Percentiles rank a stretch among this genome's conserved stretches.
These are phyloP conservation scores for Nitzschia sp. DNA, from an alignment of 108 stramenopile species.

Conservation along the genomic window DNA sequence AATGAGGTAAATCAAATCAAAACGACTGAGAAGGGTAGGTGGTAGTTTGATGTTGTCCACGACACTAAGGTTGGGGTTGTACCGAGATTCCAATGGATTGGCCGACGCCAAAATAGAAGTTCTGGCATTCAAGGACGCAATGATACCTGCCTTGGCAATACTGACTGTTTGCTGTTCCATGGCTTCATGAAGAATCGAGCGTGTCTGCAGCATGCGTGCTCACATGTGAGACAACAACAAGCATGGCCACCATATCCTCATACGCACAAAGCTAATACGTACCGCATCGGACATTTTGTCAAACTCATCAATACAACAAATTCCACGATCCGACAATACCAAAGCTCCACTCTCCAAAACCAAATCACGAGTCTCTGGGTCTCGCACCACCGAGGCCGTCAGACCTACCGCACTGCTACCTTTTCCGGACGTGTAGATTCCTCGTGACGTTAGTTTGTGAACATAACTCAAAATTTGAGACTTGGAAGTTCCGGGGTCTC, in stretches of 20 bases:
- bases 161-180: constrained; percentile 99
- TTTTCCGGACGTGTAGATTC: constrained; percentile 98
- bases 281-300: constrained; percentile 97
- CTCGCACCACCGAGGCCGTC: constrained; percentile 97
- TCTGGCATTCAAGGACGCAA: constrained; percentile 95
- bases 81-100: constrained; percentile 96
- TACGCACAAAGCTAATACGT: neutral
- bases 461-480: constrained; percentile 96
- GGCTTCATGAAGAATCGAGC: constrained; percentile 98
- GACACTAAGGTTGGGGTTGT: constrained; percentile 96
- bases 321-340: constrained; percentile 95
- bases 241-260: neutral
- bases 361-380: constrained; percentile 96
- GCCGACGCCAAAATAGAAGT: constrained; percentile 97
- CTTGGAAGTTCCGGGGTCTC: constrained; percentile 98
- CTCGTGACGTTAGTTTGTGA: constrained; percentile 93
- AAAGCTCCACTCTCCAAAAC: constrained; percentile 98
- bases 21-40: constrained; percentile 96
- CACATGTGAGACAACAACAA: neutral
- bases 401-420: constrained; percentile 97
- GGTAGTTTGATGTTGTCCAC: constrained; percentile 98
- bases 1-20: constrained; percentile 98
- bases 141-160: constrained; percentile 98
- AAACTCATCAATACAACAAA: constrained; percentile 96
- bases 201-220: constrained; percentile 49